Evolutionary conservation across 1,284 basidiomycete species (phyloP).

Genomic region (Pseudozyma flocculosa): DNA sequence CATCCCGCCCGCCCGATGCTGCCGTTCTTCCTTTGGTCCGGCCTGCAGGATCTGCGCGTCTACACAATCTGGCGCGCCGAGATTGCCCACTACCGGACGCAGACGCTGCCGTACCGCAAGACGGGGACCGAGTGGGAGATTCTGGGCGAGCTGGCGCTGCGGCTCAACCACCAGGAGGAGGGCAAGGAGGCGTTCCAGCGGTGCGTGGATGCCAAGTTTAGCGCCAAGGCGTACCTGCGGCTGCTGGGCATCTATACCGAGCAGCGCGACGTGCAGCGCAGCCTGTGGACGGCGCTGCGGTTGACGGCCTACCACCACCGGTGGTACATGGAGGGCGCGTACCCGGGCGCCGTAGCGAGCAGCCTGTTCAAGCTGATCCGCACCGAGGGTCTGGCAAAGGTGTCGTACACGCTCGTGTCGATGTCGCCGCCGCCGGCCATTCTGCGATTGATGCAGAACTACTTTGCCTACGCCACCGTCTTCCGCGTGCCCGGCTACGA

Average conservation of each 20-base stretch:
- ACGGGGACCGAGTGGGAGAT: slow-evolving; percentile 98
- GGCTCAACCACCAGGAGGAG: slow-evolving; percentile 94
- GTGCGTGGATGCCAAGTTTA: slow-evolving; percentile 85
- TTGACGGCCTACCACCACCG: slow-evolving; percentile 85
- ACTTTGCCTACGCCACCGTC: slow-evolving; percentile 35
- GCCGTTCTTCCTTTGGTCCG: too few relatives aligned
- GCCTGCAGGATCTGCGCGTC: slow-evolving; percentile 80
- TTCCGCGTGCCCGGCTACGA: slow-evolving; percentile 34
- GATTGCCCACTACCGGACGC: slow-evolving; percentile 97
- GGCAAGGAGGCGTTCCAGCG: slow-evolving; percentile 95
- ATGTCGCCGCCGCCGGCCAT: slow-evolving; percentile 64
- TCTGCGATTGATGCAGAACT: slow-evolving; percentile 40
- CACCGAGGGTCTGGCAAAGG: slow-evolving; percentile 91
- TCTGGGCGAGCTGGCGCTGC: slow-evolving; percentile 85
- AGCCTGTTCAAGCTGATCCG: slow-evolving; percentile 89
- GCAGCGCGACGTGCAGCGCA: slow-evolving; percentile 85
- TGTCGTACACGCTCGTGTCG: slow-evolving; percentile 86
- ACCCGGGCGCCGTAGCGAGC: slow-evolving; percentile 84
- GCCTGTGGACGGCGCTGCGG: slow-evolving; percentile 85
- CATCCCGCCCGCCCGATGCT: too few relatives aligned
- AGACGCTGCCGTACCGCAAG: slow-evolving; percentile 93
- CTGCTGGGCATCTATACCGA: slow-evolving; percentile 92
- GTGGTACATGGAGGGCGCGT: slow-evolving; percentile 64
- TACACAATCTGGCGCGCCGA: slow-evolving; percentile 99
- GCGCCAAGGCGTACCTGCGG: slow-evolving; percentile 85